Conservation (phyloP, 139 green algal species). For the Limnomonas spitsbergensis region DNA sequence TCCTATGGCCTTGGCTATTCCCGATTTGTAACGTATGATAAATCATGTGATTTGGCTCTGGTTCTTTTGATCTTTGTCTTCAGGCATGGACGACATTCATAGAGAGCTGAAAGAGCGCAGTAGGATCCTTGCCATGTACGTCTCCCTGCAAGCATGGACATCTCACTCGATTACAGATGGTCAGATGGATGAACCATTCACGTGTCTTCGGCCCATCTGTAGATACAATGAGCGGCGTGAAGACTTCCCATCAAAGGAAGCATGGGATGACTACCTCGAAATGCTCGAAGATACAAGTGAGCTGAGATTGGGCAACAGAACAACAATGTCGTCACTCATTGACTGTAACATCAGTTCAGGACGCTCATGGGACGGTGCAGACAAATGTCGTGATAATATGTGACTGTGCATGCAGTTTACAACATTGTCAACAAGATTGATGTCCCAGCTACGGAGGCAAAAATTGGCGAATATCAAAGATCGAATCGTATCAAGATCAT, state of each 20-base stretch:
- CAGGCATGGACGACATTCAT: constrained; percentile 28
- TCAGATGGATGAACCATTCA: too few species aligned
- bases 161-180: not conserved
- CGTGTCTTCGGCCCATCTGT: too few species aligned
- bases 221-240: constrained; percentile 65
- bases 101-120: constrained; percentile 44
- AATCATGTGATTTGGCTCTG: too few species aligned
- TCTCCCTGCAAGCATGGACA: not conserved
- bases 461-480: constrained; percentile 21
- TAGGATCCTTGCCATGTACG: constrained; percentile 50
- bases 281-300: constrained; percentile 71
- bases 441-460: constrained; percentile 15
- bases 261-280: constrained; percentile 74
- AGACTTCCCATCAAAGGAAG: constrained; percentile 54
- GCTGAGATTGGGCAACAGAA: not conserved
- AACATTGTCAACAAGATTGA: constrained; percentile 30
- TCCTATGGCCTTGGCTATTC: too few species aligned
- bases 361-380: too few species aligned
- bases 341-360: too few species aligned
- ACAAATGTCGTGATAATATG: too few species aligned
- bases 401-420: constrained; percentile 34
- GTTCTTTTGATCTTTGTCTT: too few species aligned
- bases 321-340: too few species aligned
- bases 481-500: constrained; percentile 29
- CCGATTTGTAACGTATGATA: too few species aligned